Evolutionary conservation across 106 monocot species (phyloP).

Genomic region (Hemerocallis citrina): DNA sequence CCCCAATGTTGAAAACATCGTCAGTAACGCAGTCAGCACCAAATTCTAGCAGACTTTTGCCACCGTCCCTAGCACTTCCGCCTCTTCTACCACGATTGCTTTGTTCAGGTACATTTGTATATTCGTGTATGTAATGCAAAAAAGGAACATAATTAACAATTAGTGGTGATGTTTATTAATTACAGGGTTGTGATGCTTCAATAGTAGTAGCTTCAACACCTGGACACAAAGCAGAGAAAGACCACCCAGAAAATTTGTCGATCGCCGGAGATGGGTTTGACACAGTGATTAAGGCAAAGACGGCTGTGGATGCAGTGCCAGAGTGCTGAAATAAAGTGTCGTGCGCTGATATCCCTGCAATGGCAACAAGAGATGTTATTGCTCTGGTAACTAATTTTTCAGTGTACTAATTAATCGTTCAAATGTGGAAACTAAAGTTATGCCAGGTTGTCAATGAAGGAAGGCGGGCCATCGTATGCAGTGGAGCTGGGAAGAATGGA

Average conservation of each 20-base stretch:
- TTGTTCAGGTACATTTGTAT: slow-evolving; percentile 13
- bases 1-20: slow-evolving; percentile 52
- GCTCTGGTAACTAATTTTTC: slow-evolving; percentile 17
- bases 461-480: slow-evolving; percentile 66
- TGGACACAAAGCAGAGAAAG: slow-evolving; percentile 44
- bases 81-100: slow-evolving; percentile 65
- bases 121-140: no score
- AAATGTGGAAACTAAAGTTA: not conserved
- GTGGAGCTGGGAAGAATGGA: slow-evolving; percentile 90
- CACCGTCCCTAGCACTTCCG: slow-evolving; percentile 48
- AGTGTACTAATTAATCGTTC: not conserved
- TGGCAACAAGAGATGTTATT: slow-evolving; percentile 57
- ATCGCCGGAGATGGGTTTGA: slow-evolving; percentile 70
- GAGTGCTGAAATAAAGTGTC: slow-evolving; percentile 53
- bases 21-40: slow-evolving; percentile 15
- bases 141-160: no score
- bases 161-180: no score
- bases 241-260: slow-evolving; percentile 44
- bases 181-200: slow-evolving; percentile 64
- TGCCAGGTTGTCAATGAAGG: slow-evolving; percentile 14
- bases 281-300: slow-evolving; percentile 56
- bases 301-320: slow-evolving; percentile 49
- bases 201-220: slow-evolving; percentile 29
- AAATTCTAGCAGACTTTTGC: slow-evolving; percentile 32
- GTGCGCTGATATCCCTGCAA: slow-evolving; percentile 56